phyloP scores from a whole-genome alignment of 306 rosid genomes.

The Inga leiocalycina region DNA sequence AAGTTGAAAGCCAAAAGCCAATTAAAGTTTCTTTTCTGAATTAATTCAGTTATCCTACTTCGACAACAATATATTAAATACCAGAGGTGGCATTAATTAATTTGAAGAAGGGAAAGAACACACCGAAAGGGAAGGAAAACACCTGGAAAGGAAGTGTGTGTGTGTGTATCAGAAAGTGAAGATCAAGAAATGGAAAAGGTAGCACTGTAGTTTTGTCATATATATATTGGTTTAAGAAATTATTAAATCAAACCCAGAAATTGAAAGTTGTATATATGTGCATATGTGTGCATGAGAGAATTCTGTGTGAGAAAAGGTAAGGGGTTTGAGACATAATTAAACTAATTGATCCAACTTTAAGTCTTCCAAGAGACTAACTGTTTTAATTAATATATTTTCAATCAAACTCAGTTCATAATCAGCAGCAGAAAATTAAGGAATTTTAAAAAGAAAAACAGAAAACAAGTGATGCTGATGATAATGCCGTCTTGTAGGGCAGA shows the following conservation, averaged over 20 bases:
- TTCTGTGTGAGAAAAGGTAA: background rate
- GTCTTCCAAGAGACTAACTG: background rate
- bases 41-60: background rate
- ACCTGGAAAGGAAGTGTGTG: background rate
- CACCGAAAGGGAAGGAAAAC: conserved; percentile 23
- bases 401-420: background rate
- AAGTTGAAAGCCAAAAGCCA: conserved; percentile 5
- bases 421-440: no score
- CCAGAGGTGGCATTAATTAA: no score
- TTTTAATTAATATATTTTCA: background rate
- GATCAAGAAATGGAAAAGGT: conserved; percentile 35
- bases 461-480: background rate
- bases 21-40: conserved; percentile 12
- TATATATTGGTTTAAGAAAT: conserved; percentile 10
- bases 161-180: conserved; percentile 20
- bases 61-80: no score
- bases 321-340: background rate
- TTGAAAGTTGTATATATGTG: conserved; percentile 20
- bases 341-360: background rate
- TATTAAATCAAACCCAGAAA: conserved; percentile 24
- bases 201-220: background rate
- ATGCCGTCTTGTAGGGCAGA: conserved; percentile 20
- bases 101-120: background rate
- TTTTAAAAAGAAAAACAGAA: no score
- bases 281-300: background rate